Evolutionary conservation across 768 basidiomycete species (phyloP).

Genomic region (Naematelia aurantialba): DNA sequence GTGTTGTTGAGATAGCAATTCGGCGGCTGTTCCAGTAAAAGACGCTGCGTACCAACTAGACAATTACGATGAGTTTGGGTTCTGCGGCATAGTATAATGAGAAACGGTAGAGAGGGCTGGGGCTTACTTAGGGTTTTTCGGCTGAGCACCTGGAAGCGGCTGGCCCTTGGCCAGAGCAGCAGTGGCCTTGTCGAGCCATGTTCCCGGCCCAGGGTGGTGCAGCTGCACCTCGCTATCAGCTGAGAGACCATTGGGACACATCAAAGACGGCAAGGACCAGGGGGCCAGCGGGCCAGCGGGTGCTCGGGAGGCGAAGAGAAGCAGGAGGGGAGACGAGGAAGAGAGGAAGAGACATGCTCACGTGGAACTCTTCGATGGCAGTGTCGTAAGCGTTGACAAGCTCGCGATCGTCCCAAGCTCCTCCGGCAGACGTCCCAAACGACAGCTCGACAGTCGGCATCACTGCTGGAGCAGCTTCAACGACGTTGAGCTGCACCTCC

Average conservation of each 20-base stretch:
- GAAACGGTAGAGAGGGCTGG: neutral
- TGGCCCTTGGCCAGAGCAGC: slow-evolving; percentile 39
- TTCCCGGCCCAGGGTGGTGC: slow-evolving; percentile 45
- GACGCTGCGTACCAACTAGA: slow-evolving; percentile 23
- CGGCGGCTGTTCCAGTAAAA: neutral
- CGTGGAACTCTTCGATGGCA: slow-evolving; percentile 47
- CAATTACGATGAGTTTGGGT: too few species aligned
- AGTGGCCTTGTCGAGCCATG: slow-evolving; percentile 48
- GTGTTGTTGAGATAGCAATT: slow-evolving; percentile 1
- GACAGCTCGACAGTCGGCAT: slow-evolving; percentile 19
- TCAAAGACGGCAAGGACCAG: neutral
- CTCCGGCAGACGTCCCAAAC: slow-evolving; percentile 8
- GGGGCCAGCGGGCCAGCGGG: neutral
- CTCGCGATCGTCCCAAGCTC: slow-evolving; percentile 49
- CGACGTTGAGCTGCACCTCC: neutral
- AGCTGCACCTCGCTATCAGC: slow-evolving; percentile 14
- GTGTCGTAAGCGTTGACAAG: slow-evolving; percentile 43
- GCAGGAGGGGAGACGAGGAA: neutral
- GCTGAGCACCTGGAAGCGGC: slow-evolving; percentile 28
- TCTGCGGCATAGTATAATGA: too few species aligned
- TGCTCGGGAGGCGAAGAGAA: neutral
- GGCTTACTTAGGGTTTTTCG: slow-evolving; percentile 31
- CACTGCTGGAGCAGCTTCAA: neutral
- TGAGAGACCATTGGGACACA: neutral
- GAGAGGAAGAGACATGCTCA: slow-evolving; percentile 16